A percentile compares a stretch with the other conserved stretches of the same genome.
These are phyloP conservation scores for Capsaspora owczarzaki DNA, from an alignment of 78 protist genomes.

Conservation along the genomic window DNA sequence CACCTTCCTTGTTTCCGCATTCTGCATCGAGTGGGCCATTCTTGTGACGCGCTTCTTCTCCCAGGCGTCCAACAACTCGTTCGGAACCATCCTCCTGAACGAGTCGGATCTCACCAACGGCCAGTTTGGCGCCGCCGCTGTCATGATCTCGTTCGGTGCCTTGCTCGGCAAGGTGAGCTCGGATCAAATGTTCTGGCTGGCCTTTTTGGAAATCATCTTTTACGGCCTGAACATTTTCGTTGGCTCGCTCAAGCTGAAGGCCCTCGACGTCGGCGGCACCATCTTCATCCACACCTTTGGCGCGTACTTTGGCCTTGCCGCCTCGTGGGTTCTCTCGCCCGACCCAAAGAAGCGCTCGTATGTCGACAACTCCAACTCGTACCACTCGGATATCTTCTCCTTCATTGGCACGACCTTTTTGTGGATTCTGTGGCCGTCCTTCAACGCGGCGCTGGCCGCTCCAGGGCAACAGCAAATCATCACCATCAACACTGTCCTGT, in stretches of 20 bases:
- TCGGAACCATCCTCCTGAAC: no score
- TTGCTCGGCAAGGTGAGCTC: slow-evolving; percentile 73
- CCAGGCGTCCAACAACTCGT: no score
- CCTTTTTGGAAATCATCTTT: slow-evolving; percentile 57
- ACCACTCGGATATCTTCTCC: slow-evolving; percentile 64
- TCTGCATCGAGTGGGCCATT: slow-evolving; percentile 65
- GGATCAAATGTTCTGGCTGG: slow-evolving; percentile 60
- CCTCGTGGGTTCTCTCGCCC: slow-evolving; percentile 2
- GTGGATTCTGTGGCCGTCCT: slow-evolving; percentile 88
- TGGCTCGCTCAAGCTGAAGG: slow-evolving; percentile 13
- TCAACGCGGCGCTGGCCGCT: slow-evolving; percentile 78
- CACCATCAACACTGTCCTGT: slow-evolving; percentile 33
- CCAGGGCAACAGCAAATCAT: slow-evolving; percentile 18
- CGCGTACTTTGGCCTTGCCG: slow-evolving; percentile 77
- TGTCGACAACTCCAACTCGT: slow-evolving; percentile 9
- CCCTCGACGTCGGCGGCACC: slow-evolving; percentile 87
- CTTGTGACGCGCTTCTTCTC: slow-evolving; percentile 50
- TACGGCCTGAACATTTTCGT: slow-evolving; percentile 58
- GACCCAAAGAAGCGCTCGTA: slow-evolving; percentile 5
- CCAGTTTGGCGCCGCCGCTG: slow-evolving; percentile 77
- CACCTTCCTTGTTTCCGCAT: slow-evolving; percentile 56
- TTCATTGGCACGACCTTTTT: slow-evolving; percentile 81
- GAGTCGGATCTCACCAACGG: slow-evolving; percentile 43
- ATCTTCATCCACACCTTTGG: slow-evolving; percentile 86
- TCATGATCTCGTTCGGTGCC: slow-evolving; percentile 87